phyloP scores from a whole-genome alignment of 2,329 filamentous ascomycete species.

The Daldinia sp. region DNA sequence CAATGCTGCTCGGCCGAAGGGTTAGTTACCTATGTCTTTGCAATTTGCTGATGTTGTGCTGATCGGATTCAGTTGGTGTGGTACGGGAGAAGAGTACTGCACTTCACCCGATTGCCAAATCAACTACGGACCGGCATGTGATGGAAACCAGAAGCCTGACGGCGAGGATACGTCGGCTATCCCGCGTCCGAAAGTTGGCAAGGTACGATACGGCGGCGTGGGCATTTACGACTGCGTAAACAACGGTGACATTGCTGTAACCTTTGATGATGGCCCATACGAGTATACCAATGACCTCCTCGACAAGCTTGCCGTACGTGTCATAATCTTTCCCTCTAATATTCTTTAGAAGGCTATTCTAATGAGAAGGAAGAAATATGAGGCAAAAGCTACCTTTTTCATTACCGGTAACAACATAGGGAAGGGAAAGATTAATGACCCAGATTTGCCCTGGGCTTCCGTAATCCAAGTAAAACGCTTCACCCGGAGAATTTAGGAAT shows the following conservation, averaged over 20 bases:
- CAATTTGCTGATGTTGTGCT: conserved; percentile 23
- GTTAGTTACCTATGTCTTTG: conserved; percentile 36
- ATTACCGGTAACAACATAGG: conserved; percentile 66
- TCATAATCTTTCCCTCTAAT: neutral
- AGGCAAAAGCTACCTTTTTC: conserved; percentile 73
- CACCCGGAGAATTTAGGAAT: neutral
- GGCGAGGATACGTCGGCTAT: conserved; percentile 61
- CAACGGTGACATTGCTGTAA: conserved; percentile 69
- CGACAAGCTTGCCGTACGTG: conserved; percentile 58
- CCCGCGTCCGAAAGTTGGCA: conserved; percentile 60
- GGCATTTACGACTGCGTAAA: conserved; percentile 63
- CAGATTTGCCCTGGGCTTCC: conserved; percentile 51
- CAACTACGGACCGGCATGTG: conserved; percentile 60
- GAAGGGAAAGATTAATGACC: conserved; percentile 64
- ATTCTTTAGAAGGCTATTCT: conserved; percentile 22
- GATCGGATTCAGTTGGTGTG: conserved; percentile 48
- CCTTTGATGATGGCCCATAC: conserved; percentile 73
- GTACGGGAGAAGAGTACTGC: conserved; percentile 47
- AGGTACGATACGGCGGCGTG: conserved; percentile 60
- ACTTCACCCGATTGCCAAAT: conserved; percentile 53
- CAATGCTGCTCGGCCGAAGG: conserved; percentile 52
- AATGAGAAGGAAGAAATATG: conserved; percentile 58
- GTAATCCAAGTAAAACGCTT: conserved; percentile 48
- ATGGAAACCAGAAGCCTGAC: conserved; percentile 59
- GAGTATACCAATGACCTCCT: conserved; percentile 70